Evolutionary conservation across 495 filamentous ascomycete species (phyloP).

Genomic region (Podospora australis): DNA sequence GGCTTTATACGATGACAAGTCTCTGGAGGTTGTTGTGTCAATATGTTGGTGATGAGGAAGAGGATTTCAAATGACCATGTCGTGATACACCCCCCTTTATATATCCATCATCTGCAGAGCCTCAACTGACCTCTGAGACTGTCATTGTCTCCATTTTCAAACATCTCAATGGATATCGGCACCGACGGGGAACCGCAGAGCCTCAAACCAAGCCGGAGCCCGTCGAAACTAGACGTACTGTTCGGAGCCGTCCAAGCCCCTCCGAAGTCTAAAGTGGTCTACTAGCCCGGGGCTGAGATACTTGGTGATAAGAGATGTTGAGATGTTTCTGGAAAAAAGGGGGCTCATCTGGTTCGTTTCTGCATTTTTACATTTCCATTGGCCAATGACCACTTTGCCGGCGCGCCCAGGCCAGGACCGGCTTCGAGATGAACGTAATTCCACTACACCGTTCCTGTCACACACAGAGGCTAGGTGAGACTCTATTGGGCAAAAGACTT

Average conservation of each 20-base stretch:
- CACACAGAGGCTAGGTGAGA: not conserved
- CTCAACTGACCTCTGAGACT: not conserved
- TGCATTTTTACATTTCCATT: no score
- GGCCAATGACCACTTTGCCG: not conserved
- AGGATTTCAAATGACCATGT: no score
- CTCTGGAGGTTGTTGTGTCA: not conserved
- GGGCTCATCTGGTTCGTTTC: not conserved
- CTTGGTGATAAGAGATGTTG: no score
- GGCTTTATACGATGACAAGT: no score
- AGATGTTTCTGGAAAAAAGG: no score
- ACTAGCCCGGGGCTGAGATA: not conserved
- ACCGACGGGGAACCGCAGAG: not conserved
- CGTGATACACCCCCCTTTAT: no score
- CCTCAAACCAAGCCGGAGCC: not conserved
- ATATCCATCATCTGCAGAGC: conserved; percentile 1
- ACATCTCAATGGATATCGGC: not conserved
- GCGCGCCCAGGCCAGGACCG: no score
- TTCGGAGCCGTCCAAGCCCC: not conserved
- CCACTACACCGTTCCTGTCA: not conserved
- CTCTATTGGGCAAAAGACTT: not conserved
- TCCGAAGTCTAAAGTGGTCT: not conserved
- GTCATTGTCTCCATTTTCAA: not conserved
- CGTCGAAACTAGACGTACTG: not conserved
- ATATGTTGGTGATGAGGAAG: not conserved
- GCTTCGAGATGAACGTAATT: no score